Conservation (phyloP, 805 yeast genomes). For the Aciculoconidium aculeatum region DNA sequence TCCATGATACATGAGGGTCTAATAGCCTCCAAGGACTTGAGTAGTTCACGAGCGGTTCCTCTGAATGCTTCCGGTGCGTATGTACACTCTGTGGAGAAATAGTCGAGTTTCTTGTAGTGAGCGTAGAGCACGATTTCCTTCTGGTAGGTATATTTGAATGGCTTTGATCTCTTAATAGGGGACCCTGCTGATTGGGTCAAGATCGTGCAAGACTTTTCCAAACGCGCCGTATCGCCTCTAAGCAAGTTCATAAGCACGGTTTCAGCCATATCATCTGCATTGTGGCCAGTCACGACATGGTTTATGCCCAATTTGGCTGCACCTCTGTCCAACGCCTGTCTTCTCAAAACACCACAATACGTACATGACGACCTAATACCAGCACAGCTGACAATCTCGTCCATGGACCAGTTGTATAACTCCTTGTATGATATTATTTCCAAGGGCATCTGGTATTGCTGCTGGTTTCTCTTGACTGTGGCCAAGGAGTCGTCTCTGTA, state of each 20-base stretch:
- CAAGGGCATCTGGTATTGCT: slow-evolving; percentile 74
- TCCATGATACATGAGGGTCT: slow-evolving; percentile 93
- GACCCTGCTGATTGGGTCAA: slow-evolving; percentile 79
- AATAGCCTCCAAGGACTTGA: slow-evolving; percentile 84
- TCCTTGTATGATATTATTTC: slow-evolving; percentile 83
- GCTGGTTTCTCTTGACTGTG: slow-evolving; percentile 89
- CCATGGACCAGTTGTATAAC: slow-evolving; percentile 97
- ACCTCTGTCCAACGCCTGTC: slow-evolving; percentile 96
- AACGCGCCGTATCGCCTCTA: slow-evolving; percentile 92
- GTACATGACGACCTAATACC: slow-evolving; percentile 94
- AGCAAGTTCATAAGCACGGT: slow-evolving; percentile 91
- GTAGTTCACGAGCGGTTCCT: slow-evolving; percentile 90
- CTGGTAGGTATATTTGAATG: slow-evolving; percentile 92
- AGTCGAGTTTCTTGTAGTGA: slow-evolving; percentile 90
- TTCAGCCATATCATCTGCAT: slow-evolving; percentile 99
- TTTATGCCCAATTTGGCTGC: slow-evolving; percentile 78
- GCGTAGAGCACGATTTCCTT: slow-evolving; percentile 97
- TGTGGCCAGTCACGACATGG: slow-evolving; percentile 97
- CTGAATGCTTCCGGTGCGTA: slow-evolving; percentile 98
- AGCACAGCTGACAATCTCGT: slow-evolving; percentile 90
- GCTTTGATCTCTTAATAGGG: slow-evolving; percentile 90
- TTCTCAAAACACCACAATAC: slow-evolving; percentile 93
- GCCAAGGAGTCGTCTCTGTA: slow-evolving; percentile 96
- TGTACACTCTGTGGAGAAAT: slow-evolving; percentile 94
- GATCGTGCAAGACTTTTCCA: slow-evolving; percentile 82